Evolutionary conservation across 192 early-diverging fungal species (phyloP), one percentile per base, ranked within the genome.

Genomic region (Dissophora ornata): DNA sequence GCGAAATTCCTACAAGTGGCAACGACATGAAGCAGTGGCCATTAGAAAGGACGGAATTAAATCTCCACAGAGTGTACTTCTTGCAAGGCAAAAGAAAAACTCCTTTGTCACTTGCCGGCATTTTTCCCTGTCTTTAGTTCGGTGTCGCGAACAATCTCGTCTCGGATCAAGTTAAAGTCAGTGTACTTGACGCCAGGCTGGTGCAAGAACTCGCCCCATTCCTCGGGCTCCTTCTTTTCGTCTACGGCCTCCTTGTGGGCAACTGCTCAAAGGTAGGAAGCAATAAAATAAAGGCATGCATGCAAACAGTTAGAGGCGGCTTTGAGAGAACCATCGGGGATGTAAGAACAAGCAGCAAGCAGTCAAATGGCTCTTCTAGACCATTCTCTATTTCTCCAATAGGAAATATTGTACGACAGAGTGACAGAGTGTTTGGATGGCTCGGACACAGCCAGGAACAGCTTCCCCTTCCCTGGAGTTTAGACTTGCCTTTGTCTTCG

Each of bases 121-220:
- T 93, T 93, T 71, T 89, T 88, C 42, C 91, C 91, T 0, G 93
- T 93, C 82, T 94, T 94, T 34, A 80, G 78, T 44, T 98, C 96
- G 18, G 97, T 98, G 60, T 98, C 97, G 44, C 88, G 85, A 11
- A 92, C 87, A 80, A 99, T 99, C 70, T 99, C 98, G 1, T 96
- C 93, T 34, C 98, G 88, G 75, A 99, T 99, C 77, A 99, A 92
- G 79, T 95, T 82, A 84, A 99, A 99, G 82, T 98, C 87, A 40
- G 82, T 89, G 71, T 98, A 99, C 86, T 97, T 97, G 69, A 94
- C 92, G 11, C 96, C 96, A 2, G 98, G 98, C 62, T 96, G 81
- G 81, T 99, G 98, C 55, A 99, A 79, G 75, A 99, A 99, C 81
- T 99, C 98, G 47, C 98, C 98, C 96, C 96, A 99, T 81, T 99